Evolutionary conservation across 305 asterid species (phyloP), one percentile per base, ranked within the genome.

Genomic region (Rubia tinctorum): DNA sequence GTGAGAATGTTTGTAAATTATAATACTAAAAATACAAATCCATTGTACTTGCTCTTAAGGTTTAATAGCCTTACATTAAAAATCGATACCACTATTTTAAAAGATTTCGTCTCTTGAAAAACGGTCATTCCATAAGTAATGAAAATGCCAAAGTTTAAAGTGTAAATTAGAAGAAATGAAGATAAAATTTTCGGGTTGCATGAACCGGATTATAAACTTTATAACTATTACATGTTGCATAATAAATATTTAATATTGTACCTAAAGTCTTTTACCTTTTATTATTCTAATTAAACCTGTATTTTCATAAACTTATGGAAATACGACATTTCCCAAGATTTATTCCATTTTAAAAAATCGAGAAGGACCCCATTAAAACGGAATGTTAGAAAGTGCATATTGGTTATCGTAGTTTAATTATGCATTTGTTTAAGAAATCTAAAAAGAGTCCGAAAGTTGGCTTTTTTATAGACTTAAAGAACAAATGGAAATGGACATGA

Each of bases 331-430:
- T 30, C 3, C 3, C 34, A n/a, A n/a, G n/a, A n/a, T n/a, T n/a
- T n/a, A n/a, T n/a, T n/a, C n/a, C n/a, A n/a, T n/a, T 30, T 3
- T 30, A 30, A 30, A 30, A 30, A 3, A 1, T 30, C 3, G 1
- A 1, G 3, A 7, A 71, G 71, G 13, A 15, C 10, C 55, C 34
- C 66, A 39, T 51, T 69, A 34, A 70, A 61, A 37, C 60, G 40
- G 68, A 76, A 76, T 76, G 58, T 39, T 45, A 30, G 60, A 71
- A 71, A 27, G 42, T 14, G 34, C 65, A 71, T 23, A 5, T 43
- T 71, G 20, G 15, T 73, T 49, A 34, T 73, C 7, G 30, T 66
- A 7, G 17, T 40, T 71, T 70, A 76, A 27, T 49, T 76, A 76
- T 12, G 68, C 23, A 64, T 64, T 62, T 47, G 55, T 17, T 47